phyloP scores from a whole-genome alignment of 192 early-diverging fungal species.

The Polychytrium aggregatum region DNA sequence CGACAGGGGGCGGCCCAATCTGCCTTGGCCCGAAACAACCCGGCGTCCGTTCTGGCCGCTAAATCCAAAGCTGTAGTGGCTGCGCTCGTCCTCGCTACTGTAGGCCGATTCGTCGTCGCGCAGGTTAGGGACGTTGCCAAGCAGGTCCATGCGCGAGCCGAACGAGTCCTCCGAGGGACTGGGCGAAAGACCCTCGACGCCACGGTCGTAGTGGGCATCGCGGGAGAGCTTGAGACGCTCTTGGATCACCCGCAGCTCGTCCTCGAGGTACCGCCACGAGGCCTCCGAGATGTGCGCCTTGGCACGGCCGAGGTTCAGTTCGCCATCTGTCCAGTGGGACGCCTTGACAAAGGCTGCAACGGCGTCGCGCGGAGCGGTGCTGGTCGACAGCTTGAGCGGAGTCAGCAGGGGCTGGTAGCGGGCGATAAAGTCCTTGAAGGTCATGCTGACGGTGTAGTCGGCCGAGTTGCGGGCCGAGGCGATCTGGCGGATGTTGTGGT shows the following conservation, averaged over 20 bases:
- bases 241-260: conserved; percentile 26
- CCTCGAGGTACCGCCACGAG: conserved; percentile 28
- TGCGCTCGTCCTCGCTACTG: no score
- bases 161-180: no score
- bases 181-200: no score
- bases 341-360: conserved; percentile 21
- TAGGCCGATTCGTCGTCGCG: no score
- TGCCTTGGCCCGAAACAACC: no score
- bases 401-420: conserved; percentile 56
- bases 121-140: no score
- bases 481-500: conserved; percentile 61
- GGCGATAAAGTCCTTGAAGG: conserved; percentile 58
- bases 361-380: conserved; percentile 14
- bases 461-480: conserved; percentile 44
- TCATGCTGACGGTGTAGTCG: conserved; percentile 61
- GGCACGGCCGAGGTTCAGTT: conserved; percentile 27
- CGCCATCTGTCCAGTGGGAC: conserved; percentile 23
- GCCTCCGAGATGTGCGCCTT: conserved; percentile 30
- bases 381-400: conserved; percentile 21
- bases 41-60: no score
- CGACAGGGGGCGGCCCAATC: no score
- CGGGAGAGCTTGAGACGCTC: conserved; percentile 16
- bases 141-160: no score
- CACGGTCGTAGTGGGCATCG: no score
- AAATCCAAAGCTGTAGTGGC: no score